Conservation (phyloP, 1,284 basidiomycete species). For the Fomitiporia mediterranea region DNA sequence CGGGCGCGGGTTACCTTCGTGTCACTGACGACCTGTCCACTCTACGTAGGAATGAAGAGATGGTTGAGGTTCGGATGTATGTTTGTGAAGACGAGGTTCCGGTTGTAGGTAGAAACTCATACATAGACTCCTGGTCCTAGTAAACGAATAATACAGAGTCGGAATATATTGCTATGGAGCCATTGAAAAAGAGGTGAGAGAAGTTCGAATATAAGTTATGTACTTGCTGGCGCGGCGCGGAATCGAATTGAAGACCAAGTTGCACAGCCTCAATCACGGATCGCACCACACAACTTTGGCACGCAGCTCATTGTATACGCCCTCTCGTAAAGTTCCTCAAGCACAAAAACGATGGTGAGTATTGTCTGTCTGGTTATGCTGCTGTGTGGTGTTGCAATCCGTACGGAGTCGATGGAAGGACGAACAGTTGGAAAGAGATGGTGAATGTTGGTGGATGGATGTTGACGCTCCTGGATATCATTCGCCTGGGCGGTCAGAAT, state of each 20-base stretch:
- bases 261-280: neutral
- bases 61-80: no score
- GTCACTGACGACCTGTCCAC: no score
- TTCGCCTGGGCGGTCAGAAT: neutral
- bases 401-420: neutral
- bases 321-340: neutral
- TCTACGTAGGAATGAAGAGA: no score
- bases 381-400: neutral
- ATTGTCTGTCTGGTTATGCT: neutral
- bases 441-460: neutral
- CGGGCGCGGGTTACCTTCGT: no score
- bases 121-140: no score
- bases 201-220: no score
- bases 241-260: neutral
- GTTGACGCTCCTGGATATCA: neutral
- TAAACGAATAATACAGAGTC: no score
- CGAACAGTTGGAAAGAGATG: neutral
- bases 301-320: neutral
- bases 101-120: no score
- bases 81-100: no score
- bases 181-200: no score
- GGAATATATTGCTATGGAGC: no score
- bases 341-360: slow-evolving; percentile 7
- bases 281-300: neutral
- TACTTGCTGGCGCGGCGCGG: neutral